Evolutionary conservation across 805 yeast genomes (phyloP).

Genomic region (Blastobotrys mokoenaii): DNA sequence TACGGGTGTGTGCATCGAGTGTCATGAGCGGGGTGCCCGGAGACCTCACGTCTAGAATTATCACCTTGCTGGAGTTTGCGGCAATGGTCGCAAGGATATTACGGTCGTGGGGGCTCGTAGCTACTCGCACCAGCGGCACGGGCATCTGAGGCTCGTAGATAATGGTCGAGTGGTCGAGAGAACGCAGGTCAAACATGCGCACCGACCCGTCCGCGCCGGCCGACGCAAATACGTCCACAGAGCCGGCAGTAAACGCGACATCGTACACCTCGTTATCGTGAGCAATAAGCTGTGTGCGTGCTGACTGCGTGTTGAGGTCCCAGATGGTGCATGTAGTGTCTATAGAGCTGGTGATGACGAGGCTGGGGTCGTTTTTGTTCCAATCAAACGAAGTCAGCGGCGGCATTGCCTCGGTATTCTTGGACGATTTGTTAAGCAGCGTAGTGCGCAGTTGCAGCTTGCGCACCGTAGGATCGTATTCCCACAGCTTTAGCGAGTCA

Average conservation of each 20-base stretch:
- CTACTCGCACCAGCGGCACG: conserved; percentile 63
- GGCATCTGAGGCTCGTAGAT: conserved; percentile 58
- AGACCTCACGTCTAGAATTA: conserved; percentile 74
- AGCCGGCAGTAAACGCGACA: conserved; percentile 70
- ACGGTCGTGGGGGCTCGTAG: conserved; percentile 71
- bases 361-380: conserved; percentile 62
- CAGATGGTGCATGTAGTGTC: conserved; percentile 97
- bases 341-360: conserved; percentile 75
- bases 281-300: conserved; percentile 90
- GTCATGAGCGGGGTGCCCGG: conserved; percentile 77
- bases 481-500: conserved; percentile 63
- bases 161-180: conserved; percentile 89
- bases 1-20: conserved; percentile 56
- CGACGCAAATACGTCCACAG: conserved; percentile 74
- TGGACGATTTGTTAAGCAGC: conserved; percentile 32
- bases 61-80: conserved; percentile 53
- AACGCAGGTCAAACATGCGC: conserved; percentile 81
- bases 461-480: conserved; percentile 32
- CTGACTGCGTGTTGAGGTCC: conserved; percentile 66
- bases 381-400: conserved; percentile 94
- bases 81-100: conserved; percentile 81
- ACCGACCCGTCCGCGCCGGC: conserved; percentile 95
- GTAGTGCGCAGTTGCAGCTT: conserved; percentile 34
- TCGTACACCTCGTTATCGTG: conserved; percentile 95
- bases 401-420: conserved; percentile 45